phyloP scores from a whole-genome alignment of 176 grass and related monocot species.

The Phoenix dactylifera region DNA sequence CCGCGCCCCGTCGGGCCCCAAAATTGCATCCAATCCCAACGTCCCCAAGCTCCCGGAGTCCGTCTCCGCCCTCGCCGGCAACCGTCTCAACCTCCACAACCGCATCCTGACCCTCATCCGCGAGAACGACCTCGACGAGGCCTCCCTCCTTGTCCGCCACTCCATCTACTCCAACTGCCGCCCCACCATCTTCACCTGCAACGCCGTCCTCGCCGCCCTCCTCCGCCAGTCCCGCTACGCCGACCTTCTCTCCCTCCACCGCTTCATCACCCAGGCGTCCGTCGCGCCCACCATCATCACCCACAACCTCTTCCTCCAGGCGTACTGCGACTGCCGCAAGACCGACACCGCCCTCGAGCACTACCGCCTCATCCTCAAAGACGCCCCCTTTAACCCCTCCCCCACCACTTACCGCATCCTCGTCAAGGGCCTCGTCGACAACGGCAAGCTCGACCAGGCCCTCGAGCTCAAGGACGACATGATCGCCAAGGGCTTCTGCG shows the following conservation, averaged over 20 bases:
- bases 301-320: slow-evolving; percentile 69
- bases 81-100: slow-evolving; percentile 60
- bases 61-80: slow-evolving; percentile 47
- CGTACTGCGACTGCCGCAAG: slow-evolving; percentile 50
- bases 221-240: slow-evolving; percentile 50
- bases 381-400: slow-evolving; percentile 50
- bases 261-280: slow-evolving; percentile 67
- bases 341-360: slow-evolving; percentile 60
- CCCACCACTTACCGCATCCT: slow-evolving; percentile 72
- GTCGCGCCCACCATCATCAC: slow-evolving; percentile 73
- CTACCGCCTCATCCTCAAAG: slow-evolving; percentile 49
- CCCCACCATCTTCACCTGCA: slow-evolving; percentile 65
- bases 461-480: slow-evolving; percentile 63
- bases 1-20: slow-evolving; percentile 2
- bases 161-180: slow-evolving; percentile 94
- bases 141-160: slow-evolving; percentile 71
- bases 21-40: slow-evolving; percentile 32
- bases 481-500: slow-evolving; percentile 48
- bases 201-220: slow-evolving; percentile 62
- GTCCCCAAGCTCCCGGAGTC: slow-evolving; percentile 55
- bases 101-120: slow-evolving; percentile 62
- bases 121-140: slow-evolving; percentile 64
- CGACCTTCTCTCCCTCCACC: slow-evolving; percentile 81
- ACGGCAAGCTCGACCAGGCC: slow-evolving; percentile 41
- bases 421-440: slow-evolving; percentile 52